Evolutionary conservation across 2,329 filamentous ascomycete genomes (phyloP).

Genomic region (Neodidymelliopsis sp.): DNA sequence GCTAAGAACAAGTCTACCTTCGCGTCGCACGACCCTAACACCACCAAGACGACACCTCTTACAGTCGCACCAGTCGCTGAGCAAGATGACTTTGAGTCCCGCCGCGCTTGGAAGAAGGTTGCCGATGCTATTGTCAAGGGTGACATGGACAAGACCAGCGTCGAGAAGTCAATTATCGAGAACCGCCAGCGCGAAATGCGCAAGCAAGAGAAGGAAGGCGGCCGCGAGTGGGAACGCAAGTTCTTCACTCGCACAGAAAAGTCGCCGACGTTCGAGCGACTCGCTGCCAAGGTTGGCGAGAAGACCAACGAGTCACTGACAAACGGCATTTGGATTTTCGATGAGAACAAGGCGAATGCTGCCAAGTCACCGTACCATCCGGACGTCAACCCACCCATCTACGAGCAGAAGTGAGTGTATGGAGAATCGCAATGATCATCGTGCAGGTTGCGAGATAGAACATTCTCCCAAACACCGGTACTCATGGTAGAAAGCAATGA

Average conservation of each 20-base stretch:
- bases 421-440: not conserved
- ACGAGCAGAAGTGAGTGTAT: constrained; percentile 22
- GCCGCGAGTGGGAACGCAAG: constrained; percentile 78
- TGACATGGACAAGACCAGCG: constrained; percentile 81
- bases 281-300: constrained; percentile 55
- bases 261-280: constrained; percentile 56
- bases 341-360: constrained; percentile 58
- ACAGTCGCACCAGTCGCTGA: constrained; percentile 74
- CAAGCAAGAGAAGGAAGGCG: constrained; percentile 76
- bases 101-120: constrained; percentile 87
- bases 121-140: constrained; percentile 79
- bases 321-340: constrained; percentile 74
- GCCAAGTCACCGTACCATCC: constrained; percentile 41
- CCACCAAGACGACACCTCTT: constrained; percentile 68
- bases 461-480: not conserved
- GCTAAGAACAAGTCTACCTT: constrained; percentile 58
- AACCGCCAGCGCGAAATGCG: constrained; percentile 82
- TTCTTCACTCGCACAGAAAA: constrained; percentile 70
- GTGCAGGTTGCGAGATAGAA: not conserved
- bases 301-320: constrained; percentile 69
- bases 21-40: constrained; percentile 57
- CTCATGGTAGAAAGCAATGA: constrained; percentile 2
- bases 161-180: constrained; percentile 89
- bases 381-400: constrained; percentile 38
- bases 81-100: constrained; percentile 87